Evolutionary conservation across 805 yeast species (phyloP).

Genomic region (Peterozyma xylosa): DNA sequence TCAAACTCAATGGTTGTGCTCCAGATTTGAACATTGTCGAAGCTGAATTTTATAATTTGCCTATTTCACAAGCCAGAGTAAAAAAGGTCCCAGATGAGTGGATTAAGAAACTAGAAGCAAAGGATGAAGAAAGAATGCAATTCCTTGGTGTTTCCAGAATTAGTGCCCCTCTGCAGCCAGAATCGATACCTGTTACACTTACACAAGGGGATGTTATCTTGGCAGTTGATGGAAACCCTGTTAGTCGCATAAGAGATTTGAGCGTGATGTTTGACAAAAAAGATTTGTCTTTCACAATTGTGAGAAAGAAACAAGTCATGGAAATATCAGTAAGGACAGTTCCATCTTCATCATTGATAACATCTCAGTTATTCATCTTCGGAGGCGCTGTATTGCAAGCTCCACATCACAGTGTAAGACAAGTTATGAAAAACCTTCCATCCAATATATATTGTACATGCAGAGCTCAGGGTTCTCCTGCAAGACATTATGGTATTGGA

Average conservation of each 20-base stretch:
- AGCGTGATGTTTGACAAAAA: conserved; percentile 38
- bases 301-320: conserved; percentile 62
- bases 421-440: conserved; percentile 69
- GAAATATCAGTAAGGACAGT: conserved; percentile 60
- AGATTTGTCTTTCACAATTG: conserved; percentile 49
- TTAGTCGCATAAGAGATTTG: conserved; percentile 62
- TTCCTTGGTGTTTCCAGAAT: conserved; percentile 66
- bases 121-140: conserved; percentile 59
- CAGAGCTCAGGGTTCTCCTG: conserved; percentile 78
- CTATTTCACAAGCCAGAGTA: conserved; percentile 69
- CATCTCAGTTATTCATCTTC: conserved; percentile 70
- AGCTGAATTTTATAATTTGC: conserved; percentile 65
- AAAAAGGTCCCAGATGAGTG: conserved; percentile 85
- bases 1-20: conserved; percentile 35
- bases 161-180: conserved; percentile 18
- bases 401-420: conserved; percentile 92
- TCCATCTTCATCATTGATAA: conserved; percentile 46
- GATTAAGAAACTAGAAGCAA: conserved; percentile 62
- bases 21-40: conserved; percentile 67
- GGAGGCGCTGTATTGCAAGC: conserved; percentile 77
- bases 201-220: conserved; percentile 71
- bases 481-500: conserved; percentile 70
- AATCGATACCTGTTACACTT: conserved; percentile 20
- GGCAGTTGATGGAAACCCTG: conserved; percentile 56
- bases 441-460: conserved; percentile 78